phyloP scores from a whole-genome alignment of 768 basidiomycete genomes.

The Phaeotremella fagi region DNA sequence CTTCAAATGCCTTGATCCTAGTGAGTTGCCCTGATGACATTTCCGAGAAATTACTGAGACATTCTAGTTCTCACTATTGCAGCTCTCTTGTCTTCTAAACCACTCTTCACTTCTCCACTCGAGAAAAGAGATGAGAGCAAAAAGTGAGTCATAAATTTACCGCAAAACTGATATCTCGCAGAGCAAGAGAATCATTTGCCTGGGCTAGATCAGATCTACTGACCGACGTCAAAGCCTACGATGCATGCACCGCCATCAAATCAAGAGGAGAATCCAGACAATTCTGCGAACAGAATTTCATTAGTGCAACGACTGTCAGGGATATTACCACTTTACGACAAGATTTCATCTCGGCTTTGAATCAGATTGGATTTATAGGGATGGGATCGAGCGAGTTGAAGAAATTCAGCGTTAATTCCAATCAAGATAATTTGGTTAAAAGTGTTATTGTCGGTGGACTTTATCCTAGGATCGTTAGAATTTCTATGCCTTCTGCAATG shows the following conservation, averaged over 20 bases:
- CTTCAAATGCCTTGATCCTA: conserved; percentile 74
- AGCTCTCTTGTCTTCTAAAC: conserved; percentile 78
- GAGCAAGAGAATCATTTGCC: conserved; percentile 67
- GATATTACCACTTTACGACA: conserved; percentile 72
- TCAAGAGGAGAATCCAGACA: conserved; percentile 55
- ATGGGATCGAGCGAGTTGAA: conserved; percentile 9
- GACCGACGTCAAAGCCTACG: conserved; percentile 73
- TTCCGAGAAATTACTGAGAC: background rate
- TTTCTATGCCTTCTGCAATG: conserved; percentile 68
- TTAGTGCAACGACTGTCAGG: conserved; percentile 65
- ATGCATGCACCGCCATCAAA: conserved; percentile 50
- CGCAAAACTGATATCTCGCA: conserved; percentile 54
- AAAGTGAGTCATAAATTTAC: conserved; percentile 57
- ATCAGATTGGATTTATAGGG: conserved; percentile 63
- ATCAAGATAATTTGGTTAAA: conserved; percentile 72
- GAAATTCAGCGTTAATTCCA: conserved; percentile 61
- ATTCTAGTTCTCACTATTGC: conserved; percentile 65
- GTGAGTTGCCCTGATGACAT: conserved; percentile 12
- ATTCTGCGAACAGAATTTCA: conserved; percentile 85
- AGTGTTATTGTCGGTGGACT: conserved; percentile 78
- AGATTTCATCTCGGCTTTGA: conserved; percentile 69
- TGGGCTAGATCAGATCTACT: conserved; percentile 75
- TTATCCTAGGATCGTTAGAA: conserved; percentile 75
- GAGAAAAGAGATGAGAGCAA: conserved; percentile 78
- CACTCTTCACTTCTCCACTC: conserved; percentile 73